A percentile compares a stretch with the other conserved stretches of the same genome.
Evolutionary conservation across 805 yeast species (phyloP).

Genomic region (Candida piceae): DNA sequence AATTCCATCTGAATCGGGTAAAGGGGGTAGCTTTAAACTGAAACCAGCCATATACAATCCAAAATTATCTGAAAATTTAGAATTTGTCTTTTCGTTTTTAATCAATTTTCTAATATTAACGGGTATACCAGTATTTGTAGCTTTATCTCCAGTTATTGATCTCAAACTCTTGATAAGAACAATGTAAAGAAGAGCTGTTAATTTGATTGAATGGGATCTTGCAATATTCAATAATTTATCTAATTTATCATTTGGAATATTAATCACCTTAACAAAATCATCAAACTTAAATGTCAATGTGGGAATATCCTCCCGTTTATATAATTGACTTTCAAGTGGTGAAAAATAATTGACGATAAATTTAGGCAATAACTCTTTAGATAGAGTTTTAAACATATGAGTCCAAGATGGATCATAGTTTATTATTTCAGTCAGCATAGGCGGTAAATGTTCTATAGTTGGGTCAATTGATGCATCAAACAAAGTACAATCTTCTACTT

Average conservation of each 20-base stretch:
- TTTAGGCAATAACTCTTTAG: too few relatives aligned
- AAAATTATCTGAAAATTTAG: constrained; percentile 6
- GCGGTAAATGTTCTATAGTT: constrained; percentile 1
- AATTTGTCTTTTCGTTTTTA: neutral
- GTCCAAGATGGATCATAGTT: constrained; percentile 7
- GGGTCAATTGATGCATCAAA: constrained; percentile 4
- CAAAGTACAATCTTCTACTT: neutral
- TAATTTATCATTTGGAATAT: constrained; percentile 7
- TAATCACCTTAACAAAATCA: constrained; percentile 2
- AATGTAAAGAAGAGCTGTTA: constrained; percentile 14
- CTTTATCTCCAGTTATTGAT: constrained; percentile 10
- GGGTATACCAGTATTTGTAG: constrained; percentile 14
- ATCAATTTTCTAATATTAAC: constrained; percentile 14
- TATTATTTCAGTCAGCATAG: constrained; percentile 4
- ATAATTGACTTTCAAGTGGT: too few relatives aligned
- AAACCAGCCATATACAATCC: constrained; percentile 16
- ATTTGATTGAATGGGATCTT: constrained; percentile 12
- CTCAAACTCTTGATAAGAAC: constrained; percentile 8
- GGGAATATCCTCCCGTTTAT: constrained; percentile 2
- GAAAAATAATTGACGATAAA: too few relatives aligned
- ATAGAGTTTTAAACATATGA: too few relatives aligned
- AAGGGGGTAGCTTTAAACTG: constrained; percentile 12
- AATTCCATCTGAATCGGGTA: neutral
- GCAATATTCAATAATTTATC: constrained; percentile 5
- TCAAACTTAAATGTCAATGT: constrained; percentile 3